Base-by-base conservation (phyloP, 257 asterid genomes). In the Sherardia arvensis region DNA sequence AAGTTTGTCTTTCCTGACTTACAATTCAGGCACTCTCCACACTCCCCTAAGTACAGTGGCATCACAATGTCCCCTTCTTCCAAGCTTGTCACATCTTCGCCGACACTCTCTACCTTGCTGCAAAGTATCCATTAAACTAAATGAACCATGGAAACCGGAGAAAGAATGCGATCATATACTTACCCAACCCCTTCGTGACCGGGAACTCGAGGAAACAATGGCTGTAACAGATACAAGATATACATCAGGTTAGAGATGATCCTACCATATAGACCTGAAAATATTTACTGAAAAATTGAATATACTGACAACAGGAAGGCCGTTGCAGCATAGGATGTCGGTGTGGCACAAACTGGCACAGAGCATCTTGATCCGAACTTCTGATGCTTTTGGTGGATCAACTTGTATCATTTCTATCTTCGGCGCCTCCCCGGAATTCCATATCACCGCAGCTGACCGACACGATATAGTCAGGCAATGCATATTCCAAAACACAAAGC, bases 131-230 rank as follows among this genome's bases (percentile, higher is more conserved):
- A n/a, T n/a, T n/a, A n/a, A n/a, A n/a, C n/a, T n/a, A n/a, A n/a
- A n/a, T n/a, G n/a, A n/a, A n/a, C n/a, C n/a, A n/a, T 10, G 1
- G 45, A 9, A 36, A 36, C 12, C 47, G 4, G 12, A 38, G 18
- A 11, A 38, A 9, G 47, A 38, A 11, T 38, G 4, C n/a, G n/a
- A n/a, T n/a, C n/a, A n/a, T n/a, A n/a, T n/a, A 75, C 36, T 76
- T 77, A 89, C 97, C 97, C 97, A 8, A 73, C 95, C 64, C 95
- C 97, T 85, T 89, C 97, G 49, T 89, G 97, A 49, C 95, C 95
- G 59, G 83, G 93, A 61, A 84, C 67, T 67, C 94, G 83, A 63
- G 97, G 97, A 67, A 84, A 86, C 64, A 87, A 11, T 59, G 91
- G 86, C 97, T 87, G 85, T 20, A 20, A 49, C 25, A 49, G 20